A percentile compares a stretch with the other conserved stretches of the same genome.
Conservation (phyloP, 192 early-diverging fungal genomes). For the Coemansia sp. region DNA sequence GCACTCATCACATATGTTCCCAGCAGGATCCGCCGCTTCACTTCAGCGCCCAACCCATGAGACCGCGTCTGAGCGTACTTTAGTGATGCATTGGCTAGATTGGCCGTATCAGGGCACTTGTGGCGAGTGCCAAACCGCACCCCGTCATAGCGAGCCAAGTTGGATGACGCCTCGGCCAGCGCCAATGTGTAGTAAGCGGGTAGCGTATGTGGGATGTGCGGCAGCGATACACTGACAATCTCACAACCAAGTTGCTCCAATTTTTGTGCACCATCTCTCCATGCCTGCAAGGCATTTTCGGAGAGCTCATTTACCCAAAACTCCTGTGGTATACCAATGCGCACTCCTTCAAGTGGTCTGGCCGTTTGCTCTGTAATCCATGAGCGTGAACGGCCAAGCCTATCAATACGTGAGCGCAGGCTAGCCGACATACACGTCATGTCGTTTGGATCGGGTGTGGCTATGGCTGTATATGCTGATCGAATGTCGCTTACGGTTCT, state of each 20-base stretch:
- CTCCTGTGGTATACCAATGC: constrained; percentile 67
- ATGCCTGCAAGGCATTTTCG: constrained; percentile 51
- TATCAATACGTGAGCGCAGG: constrained; percentile 41
- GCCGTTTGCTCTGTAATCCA: constrained; percentile 5
- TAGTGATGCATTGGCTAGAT: constrained; percentile 20
- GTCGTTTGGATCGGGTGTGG: constrained; percentile 30
- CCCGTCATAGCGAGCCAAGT: constrained; percentile 86
- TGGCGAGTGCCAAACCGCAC: constrained; percentile 69
- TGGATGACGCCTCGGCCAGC: constrained; percentile 87
- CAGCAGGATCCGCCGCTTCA: constrained; percentile 76
- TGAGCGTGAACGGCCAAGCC: constrained; percentile 2
- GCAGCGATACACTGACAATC: constrained; percentile 68
- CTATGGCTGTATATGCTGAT: constrained; percentile 2
- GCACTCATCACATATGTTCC: constrained; percentile 84
- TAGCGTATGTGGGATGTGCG: constrained; percentile 67
- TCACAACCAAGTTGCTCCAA: constrained; percentile 64
- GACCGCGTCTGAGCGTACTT: constrained; percentile 63
- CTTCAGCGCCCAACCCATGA: constrained; percentile 76
- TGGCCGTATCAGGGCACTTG: not conserved
- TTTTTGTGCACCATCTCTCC: constrained; percentile 57
- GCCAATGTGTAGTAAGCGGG: constrained; percentile 87
- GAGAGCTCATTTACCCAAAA: constrained; percentile 77
- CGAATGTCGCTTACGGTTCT: constrained; percentile 57
- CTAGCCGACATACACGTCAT: constrained; percentile 58
- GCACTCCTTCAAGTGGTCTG: constrained; percentile 47